A percentile compares a stretch with the other conserved stretches of the same genome.
These are phyloP conservation scores for Mycena leptocephala DNA, from an alignment of 768 basidiomycete species.

Conservation along the genomic window DNA sequence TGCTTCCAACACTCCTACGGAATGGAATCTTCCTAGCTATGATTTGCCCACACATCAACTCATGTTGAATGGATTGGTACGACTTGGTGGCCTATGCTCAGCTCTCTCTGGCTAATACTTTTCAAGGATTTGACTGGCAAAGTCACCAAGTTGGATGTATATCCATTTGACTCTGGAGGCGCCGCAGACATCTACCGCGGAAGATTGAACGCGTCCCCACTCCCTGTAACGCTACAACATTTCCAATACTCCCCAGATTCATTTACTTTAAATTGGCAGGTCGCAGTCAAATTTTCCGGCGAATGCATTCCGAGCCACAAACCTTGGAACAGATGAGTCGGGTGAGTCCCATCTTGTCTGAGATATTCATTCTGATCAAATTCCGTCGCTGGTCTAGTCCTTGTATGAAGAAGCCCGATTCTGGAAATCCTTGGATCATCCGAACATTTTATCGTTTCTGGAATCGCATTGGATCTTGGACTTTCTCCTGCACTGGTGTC, in stretches of 20 bases:
- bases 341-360: background rate
- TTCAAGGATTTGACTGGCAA: conserved; percentile 12
- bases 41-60: background rate
- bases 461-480: conserved; percentile 28
- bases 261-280: background rate
- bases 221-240: too few relatives aligned
- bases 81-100: background rate
- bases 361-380: background rate
- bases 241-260: background rate
- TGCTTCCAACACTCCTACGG: background rate
- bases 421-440: conserved; percentile 22
- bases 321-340: conserved; percentile 1
- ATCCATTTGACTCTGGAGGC: conserved; percentile 26
- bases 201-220: background rate
- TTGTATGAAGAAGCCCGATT: conserved; percentile 15
- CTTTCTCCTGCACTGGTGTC: conserved; percentile 32
- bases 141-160: conserved; percentile 7
- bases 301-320: conserved; percentile 20
- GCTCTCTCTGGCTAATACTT: too few relatives aligned
- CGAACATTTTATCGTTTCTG: conserved; percentile 31
- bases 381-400: background rate
- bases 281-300: conserved; percentile 23
- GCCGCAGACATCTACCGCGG: conserved; percentile 24
- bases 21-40: background rate
- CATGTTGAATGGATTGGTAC: background rate